Percentiles rank a stretch among this genome's conserved stretches.
Conservation (phyloP, 176 grass and related monocot genomes). For the Oryza meyeriana region DNA sequence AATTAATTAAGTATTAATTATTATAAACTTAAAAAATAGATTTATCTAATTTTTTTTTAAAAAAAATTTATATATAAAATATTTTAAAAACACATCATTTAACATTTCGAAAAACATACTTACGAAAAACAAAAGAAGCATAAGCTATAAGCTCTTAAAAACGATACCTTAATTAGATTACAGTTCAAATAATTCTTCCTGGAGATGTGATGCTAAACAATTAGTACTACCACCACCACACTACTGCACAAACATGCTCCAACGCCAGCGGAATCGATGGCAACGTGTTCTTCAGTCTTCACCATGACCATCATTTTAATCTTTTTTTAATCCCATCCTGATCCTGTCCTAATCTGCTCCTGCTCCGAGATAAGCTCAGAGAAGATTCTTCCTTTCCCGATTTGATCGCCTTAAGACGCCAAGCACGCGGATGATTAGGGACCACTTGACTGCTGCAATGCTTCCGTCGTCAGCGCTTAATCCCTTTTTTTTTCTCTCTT, state of each 20-base stretch:
- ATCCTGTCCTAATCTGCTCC: background rate
- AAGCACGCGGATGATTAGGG: background rate
- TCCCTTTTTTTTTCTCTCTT: background rate
- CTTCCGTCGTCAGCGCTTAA: background rate
- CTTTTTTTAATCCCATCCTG: background rate
- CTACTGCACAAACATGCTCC: background rate
- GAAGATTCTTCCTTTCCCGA: slow-evolving; percentile 16
- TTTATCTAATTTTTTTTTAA: too few species aligned
- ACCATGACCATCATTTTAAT: slow-evolving; percentile 6
- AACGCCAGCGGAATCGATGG: slow-evolving; percentile 5
- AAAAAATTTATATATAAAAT: too few species aligned
- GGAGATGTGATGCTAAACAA: background rate
- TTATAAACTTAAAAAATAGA: too few species aligned
- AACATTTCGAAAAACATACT: too few species aligned
- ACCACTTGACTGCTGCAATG: background rate
- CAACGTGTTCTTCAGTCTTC: background rate
- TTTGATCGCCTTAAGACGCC: slow-evolving; percentile 2
- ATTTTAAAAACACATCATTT: too few species aligned
- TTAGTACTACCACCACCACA: background rate
- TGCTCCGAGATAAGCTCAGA: slow-evolving; percentile 22
- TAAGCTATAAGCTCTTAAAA: too few species aligned
- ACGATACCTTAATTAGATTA: background rate
- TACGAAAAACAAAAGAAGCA: too few species aligned
- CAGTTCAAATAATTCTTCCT: background rate
- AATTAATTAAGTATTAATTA: too few species aligned